phyloP scores from a whole-genome alignment of 768 basidiomycete genomes.

The Collybiopsis luxurians region DNA sequence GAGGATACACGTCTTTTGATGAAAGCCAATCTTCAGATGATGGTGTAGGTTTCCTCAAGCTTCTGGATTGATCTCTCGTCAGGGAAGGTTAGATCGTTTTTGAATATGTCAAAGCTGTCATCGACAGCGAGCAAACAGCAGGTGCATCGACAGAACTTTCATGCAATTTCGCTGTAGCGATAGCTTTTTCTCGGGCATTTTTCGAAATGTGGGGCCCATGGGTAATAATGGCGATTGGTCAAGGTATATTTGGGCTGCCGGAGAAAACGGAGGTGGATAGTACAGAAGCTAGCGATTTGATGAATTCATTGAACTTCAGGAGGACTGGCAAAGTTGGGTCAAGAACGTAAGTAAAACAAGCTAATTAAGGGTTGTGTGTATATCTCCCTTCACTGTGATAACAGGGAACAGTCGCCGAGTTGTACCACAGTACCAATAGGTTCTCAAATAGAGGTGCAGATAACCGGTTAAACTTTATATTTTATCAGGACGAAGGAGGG shows the following conservation, averaged over 20 bases:
- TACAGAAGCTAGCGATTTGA: neutral
- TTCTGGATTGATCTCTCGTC: too few species aligned
- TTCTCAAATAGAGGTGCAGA: slow-evolving; percentile 30
- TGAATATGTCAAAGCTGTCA: slow-evolving; percentile 16
- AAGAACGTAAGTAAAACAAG: neutral
- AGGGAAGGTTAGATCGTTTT: too few species aligned
- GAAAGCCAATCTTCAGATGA: too few species aligned
- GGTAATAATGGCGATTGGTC: slow-evolving; percentile 61
- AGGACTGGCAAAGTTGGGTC: neutral
- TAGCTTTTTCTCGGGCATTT: too few species aligned
- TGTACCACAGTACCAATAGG: too few species aligned
- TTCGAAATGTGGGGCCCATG: slow-evolving; percentile 74
- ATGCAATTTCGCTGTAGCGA: slow-evolving; percentile 22
- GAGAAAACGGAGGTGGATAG: neutral
- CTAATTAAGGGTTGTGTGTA: slow-evolving; percentile 18
- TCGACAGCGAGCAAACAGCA: slow-evolving; percentile 6
- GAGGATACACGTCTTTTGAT: too few species aligned
- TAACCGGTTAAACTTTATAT: slow-evolving; percentile 75
- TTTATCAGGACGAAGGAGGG: slow-evolving; percentile 97
- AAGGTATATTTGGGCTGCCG: slow-evolving; percentile 66
- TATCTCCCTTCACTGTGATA: slow-evolving; percentile 20
- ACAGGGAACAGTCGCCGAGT: neutral
- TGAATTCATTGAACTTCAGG: neutral
- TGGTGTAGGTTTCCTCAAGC: too few species aligned
- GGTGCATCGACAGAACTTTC: slow-evolving; percentile 15